Conservation (phyloP, 1,284 basidiomycete species). For the Sanghuangporus weigelae region DNA sequence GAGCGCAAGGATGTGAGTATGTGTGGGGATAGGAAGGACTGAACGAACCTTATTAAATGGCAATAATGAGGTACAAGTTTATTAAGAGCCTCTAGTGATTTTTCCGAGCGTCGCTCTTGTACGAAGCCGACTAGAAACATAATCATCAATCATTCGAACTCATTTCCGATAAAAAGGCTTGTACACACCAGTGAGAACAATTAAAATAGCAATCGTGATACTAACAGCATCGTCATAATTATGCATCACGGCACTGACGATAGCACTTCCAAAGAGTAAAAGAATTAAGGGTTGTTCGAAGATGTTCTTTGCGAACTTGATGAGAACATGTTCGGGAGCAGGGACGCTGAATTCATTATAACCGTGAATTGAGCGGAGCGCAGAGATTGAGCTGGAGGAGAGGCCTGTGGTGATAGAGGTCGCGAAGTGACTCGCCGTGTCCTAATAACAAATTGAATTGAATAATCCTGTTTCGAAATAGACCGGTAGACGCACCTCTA, state of each 20-base stretch:
- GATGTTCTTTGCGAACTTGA: slow-evolving; percentile 91
- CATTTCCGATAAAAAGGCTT: not conserved
- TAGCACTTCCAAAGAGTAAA: slow-evolving; percentile 82
- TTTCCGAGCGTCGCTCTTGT: slow-evolving; percentile 92
- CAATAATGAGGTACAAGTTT: slow-evolving; percentile 97
- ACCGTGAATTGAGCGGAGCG: slow-evolving; percentile 68
- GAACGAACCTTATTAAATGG: slow-evolving; percentile 73
- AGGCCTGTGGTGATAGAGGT: slow-evolving; percentile 64
- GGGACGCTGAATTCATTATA: slow-evolving; percentile 95
- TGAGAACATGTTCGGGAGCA: slow-evolving; percentile 69
- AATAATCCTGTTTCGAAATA: not conserved
- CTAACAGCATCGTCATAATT: slow-evolving; percentile 93
- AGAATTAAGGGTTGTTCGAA: slow-evolving; percentile 93
- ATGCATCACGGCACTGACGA: slow-evolving; percentile 85
- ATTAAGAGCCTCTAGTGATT: slow-evolving; percentile 91
- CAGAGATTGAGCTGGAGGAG: slow-evolving; percentile 53
- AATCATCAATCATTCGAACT: not conserved
- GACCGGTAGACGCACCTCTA: slow-evolving; percentile 43
- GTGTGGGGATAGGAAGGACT: not conserved
- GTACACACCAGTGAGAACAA: slow-evolving; percentile 82
- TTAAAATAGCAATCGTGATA: slow-evolving; percentile 89
- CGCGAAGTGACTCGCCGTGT: slow-evolving; percentile 60
- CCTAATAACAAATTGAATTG: slow-evolving; percentile 33
- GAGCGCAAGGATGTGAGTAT: not conserved
- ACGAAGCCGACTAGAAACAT: slow-evolving; percentile 78